phyloP scores from a whole-genome alignment of 2,329 filamentous ascomycete genomes.

The Parastagonospora nodorum region DNA sequence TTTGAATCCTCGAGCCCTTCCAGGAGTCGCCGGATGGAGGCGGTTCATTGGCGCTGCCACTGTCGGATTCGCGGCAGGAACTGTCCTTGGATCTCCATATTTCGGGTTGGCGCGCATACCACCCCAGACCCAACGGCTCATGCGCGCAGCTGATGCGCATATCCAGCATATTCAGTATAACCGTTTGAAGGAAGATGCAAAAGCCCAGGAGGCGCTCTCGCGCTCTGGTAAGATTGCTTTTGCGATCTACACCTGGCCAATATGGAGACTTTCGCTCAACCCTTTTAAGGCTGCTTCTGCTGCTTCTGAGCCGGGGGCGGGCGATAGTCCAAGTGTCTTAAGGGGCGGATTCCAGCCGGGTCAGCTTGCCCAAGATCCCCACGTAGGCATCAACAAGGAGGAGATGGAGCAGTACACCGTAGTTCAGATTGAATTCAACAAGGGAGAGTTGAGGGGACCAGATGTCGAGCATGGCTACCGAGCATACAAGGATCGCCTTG shows the following conservation, averaged over 20 bases:
- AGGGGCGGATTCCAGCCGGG: neutral
- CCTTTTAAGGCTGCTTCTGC: neutral
- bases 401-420: conserved; percentile 10
- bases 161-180: conserved; percentile 6
- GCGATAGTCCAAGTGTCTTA: neutral
- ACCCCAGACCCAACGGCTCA: conserved; percentile 2
- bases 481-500: conserved; percentile 14
- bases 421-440: conserved; percentile 17
- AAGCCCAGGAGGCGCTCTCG: conserved; percentile 17
- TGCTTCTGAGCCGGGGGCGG: neutral
- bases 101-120: neutral
- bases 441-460: conserved; percentile 19
- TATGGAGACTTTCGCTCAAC: neutral
- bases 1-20: conserved; percentile 20
- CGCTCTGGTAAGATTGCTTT: conserved; percentile 14
- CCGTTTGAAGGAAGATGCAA: conserved; percentile 10
- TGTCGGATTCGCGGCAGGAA: conserved; percentile 21
- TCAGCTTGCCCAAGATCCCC: neutral
- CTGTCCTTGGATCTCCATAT: neutral
- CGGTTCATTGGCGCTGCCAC: conserved; percentile 22
- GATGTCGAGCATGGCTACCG: conserved; percentile 20
- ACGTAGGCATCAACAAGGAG: neutral
- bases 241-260: conserved; percentile 6
- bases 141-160: conserved; percentile 3
- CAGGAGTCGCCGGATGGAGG: conserved; percentile 18